phyloP scores from a whole-genome alignment of 352 stramenopile genomes.

The Peronosclerospora sorghi region DNA sequence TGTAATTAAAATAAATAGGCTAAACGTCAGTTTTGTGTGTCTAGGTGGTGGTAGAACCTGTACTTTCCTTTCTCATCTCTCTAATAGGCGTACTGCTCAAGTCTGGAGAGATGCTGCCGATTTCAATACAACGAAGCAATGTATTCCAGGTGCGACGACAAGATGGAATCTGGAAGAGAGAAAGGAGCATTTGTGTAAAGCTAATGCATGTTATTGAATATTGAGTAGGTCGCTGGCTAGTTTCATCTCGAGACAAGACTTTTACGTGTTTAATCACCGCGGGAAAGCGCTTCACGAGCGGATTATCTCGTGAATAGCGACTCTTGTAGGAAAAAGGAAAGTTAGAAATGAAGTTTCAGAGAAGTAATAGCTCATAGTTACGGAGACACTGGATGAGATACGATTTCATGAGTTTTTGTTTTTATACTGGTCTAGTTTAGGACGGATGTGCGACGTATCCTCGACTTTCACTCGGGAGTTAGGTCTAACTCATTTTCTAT shows the following conservation, averaged over 20 bases:
- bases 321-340: neutral
- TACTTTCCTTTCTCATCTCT: constrained; percentile 53
- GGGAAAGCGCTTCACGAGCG: constrained; percentile 64
- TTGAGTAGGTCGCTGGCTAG: constrained; percentile 48
- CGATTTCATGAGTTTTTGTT: no score
- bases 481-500: constrained; percentile 56
- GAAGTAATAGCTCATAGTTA: no score
- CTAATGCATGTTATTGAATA: neutral
- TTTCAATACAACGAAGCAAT: constrained; percentile 58
- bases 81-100: constrained; percentile 59
- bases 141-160: constrained; percentile 37
- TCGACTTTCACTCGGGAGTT: constrained; percentile 35
- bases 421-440: no score
- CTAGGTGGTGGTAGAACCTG: constrained; percentile 65
- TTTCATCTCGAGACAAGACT: constrained; percentile 59
- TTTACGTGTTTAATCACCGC: constrained; percentile 78
- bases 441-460: no score
- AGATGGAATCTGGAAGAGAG: neutral
- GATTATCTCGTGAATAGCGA: constrained; percentile 27
- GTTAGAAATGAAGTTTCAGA: neutral
- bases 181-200: neutral
- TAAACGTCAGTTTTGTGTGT: constrained; percentile 1
- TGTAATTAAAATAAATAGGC: neutral
- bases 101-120: constrained; percentile 57
- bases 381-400: no score